Evolutionary conservation across 2,329 filamentous ascomycete species (phyloP), one percentile per base, ranked within the genome.

Genomic region (Pseudogymnoascus sp.): DNA sequence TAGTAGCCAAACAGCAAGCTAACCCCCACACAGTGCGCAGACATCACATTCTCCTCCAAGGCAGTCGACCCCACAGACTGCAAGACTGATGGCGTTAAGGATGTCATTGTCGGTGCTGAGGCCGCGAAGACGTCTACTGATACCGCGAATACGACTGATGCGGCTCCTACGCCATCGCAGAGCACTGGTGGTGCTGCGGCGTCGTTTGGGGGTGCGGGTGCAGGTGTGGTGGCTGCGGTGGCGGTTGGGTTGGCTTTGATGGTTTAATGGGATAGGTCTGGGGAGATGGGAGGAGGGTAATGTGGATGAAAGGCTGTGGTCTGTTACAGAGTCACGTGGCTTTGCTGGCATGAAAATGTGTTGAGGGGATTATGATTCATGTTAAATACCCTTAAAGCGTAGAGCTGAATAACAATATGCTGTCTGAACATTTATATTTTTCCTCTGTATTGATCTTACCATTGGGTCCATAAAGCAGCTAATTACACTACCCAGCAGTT

Each of bases 31-130:
- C 65, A 88, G 85, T 93, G 89, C 74, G 87, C 89, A 71, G 89
- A 93, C 69, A 84, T 92, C 67, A 86, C 83, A 25, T 87, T 93
- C 76, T 82, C 80, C 34, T 76, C 77, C 61, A 76, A 77, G 10
- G 78, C 83, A 4, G 77, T 79, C 16, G 73, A 76, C 7, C 77
- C 81, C 14, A 71, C 76, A 25, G 75, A 80, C 64, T 91, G 88
- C 67, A 89, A 84, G 67, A 80, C 79, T 67, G 84, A 80, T 8
- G 82, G 81, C 36, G 77, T 90, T 50, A 77, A 76, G 4, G 78
- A 81, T 6, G 73, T 72, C 14, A 65, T 69, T 18, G 66, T 75
- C 11, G 67, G 67, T 12, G 70, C 73, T 42, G 53, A 63, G 50
- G 62, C 60, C 8, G 64, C 61, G 8, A 59, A 28, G 16, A 59